Evolutionary conservation across 192 early-diverging fungal genomes (phyloP), one percentile per base, ranked within the genome.

Genomic region (Entomortierella parvispora): DNA sequence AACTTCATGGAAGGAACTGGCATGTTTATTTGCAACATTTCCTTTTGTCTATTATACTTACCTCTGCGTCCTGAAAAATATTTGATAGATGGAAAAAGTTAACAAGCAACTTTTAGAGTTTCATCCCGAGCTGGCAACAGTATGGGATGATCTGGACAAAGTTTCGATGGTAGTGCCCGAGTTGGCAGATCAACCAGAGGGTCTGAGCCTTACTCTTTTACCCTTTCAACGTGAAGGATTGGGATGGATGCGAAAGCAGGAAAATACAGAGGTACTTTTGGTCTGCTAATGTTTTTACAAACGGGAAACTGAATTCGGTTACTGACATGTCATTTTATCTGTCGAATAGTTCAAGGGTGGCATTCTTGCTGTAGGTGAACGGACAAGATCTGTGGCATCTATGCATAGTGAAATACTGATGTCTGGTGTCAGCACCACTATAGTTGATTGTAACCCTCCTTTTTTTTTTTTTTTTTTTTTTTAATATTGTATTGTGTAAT

Each of bases 201-300:
- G 88, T 3, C 77, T 97, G 17, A 88, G 79, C 37, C 85, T 96
- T 28, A 83, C 84, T 43, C 89, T 98, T 33, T 69, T 98, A 29
- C 95, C 95, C 12, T 98, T 96, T 77, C 96, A 98, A 77, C 84
- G 83, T 23, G 91, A 95, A 76, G 93, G 94, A 26, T 80, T 97
- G 57, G 82, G 81, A 42, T 98, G 95, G 95, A 90, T 98, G 90
- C 43, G 80, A 5, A 74, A 85, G 28, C 94, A 98, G 57, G 95
- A 97, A 64, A 65, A 85, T 72, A 22, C 61, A 11, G 25, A 32
- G 53, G 74, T 77, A 53, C 52, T n/a, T n/a, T 31, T 4, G 14
- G 9, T 15, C 6, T 4, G 8, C 32, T 47, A 20, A 49, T 49
- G 34, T 62, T 23, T 57, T 26, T 28, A 44, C 12, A 60, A 33